These are phyloP conservation scores for Inonotus hispidus DNA, from an alignment of 1,284 basidiomycete genomes.

Conservation along the genomic window DNA sequence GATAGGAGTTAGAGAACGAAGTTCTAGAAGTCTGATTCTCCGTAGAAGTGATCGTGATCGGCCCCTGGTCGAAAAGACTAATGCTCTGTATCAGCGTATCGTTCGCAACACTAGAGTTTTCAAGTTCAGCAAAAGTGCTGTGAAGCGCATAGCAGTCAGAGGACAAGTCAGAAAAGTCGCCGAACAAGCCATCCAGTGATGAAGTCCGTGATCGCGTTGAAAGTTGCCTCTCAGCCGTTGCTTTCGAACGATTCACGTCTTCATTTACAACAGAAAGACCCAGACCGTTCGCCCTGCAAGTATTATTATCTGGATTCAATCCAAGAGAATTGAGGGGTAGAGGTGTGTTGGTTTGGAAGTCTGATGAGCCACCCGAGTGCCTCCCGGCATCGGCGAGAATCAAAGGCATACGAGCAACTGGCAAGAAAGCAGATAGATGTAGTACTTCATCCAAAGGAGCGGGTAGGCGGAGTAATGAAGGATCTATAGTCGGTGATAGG, in stretches of 20 bases:
- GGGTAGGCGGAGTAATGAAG: neutral
- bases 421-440: neutral
- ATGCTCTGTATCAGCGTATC: neutral
- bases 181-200: neutral
- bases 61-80: slow-evolving; percentile 1
- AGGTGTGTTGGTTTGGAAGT: slow-evolving; percentile 1
- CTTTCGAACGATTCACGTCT: neutral
- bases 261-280: slow-evolving; percentile 1
- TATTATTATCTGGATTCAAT: neutral
- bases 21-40: neutral
- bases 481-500: neutral
- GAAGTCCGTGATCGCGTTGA: neutral
- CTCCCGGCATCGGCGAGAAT: slow-evolving; percentile 1
- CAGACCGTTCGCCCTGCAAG: neutral
- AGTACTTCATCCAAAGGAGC: neutral
- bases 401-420: slow-evolving; percentile 7
- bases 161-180: neutral
- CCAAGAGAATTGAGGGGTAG: neutral
- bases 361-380: slow-evolving; percentile 1
- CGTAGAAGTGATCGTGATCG: neutral
- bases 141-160: neutral
- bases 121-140: neutral
- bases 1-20: neutral
- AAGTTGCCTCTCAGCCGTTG: neutral
- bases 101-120: neutral